Conservation (phyloP, 305 asterid species). For the Fraxinus albicans region DNA sequence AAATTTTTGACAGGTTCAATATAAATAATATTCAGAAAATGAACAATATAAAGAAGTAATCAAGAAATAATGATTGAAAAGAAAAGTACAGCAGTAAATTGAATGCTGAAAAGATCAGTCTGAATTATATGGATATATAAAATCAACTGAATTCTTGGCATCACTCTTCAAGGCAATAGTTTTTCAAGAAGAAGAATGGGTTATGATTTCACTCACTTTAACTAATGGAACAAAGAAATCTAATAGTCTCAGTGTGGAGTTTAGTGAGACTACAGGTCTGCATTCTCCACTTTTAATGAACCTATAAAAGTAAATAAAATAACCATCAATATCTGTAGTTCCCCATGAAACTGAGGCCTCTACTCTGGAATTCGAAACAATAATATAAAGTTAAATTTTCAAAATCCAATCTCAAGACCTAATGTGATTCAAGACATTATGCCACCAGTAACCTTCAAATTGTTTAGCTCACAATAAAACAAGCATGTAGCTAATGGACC, state of each 20-base stretch:
- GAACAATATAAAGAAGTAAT: neutral
- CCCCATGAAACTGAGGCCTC: neutral
- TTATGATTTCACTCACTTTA: neutral
- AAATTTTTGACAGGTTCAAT: slow-evolving; percentile 14
- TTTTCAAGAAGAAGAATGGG: neutral
- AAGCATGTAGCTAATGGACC: neutral
- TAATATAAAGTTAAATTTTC: neutral
- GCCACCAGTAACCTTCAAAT: neutral
- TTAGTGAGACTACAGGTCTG: neutral
- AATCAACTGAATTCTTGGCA: neutral
- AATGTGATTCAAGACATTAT: neutral
- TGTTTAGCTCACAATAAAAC: neutral
- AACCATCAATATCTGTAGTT: neutral
- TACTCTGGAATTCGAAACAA: neutral
- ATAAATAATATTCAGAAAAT: slow-evolving; percentile 9
- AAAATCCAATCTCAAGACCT: neutral
- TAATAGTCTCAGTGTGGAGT: neutral
- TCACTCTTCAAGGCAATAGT: neutral
- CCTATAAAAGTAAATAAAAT: neutral
- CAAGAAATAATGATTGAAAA: neutral
- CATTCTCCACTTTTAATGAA: neutral
- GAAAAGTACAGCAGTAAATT: slow-evolving; percentile 1
- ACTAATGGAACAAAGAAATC: neutral
- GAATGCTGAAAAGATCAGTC: neutral
- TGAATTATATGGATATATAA: neutral